Evolutionary conservation across 1,284 basidiomycete species (phyloP).

Genomic region (Cutaneotrichosporon daszewskae): DNA sequence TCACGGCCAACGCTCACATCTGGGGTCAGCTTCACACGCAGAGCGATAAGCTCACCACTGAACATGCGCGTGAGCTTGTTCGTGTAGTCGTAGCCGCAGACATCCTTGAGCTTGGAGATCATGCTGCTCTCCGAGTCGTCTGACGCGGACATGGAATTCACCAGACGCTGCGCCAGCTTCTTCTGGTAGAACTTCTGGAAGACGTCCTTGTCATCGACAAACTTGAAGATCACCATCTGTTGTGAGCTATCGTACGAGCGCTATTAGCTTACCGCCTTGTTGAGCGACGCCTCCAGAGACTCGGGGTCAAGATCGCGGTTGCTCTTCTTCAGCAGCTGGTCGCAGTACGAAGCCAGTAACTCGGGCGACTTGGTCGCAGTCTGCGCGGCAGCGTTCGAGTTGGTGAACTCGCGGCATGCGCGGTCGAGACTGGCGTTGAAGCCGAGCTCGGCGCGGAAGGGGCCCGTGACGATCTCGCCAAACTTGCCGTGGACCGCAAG

Average conservation of each 20-base stretch:
- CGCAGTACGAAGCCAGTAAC: constrained; percentile 87
- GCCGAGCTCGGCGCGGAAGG: constrained; percentile 89
- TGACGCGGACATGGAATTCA: constrained; percentile 86
- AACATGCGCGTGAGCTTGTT: constrained; percentile 99
- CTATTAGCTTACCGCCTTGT: constrained; percentile 94
- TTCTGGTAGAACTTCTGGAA: constrained; percentile 99
- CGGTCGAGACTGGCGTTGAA: constrained; percentile 91
- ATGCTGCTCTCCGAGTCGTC: constrained; percentile 97
- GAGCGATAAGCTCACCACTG: constrained; percentile 70
- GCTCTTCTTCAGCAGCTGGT: constrained; percentile 85
- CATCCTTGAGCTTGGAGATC: constrained; percentile 98
- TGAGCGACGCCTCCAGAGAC: constrained; percentile 81
- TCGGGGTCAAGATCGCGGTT: constrained; percentile 90
- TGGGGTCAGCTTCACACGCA: constrained; percentile 40
- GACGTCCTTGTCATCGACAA: constrained; percentile 98
- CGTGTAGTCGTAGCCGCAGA: constrained; percentile 97
- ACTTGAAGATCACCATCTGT: constrained; percentile 91
- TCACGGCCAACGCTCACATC: constrained; percentile 96
- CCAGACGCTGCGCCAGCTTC: constrained; percentile 90
- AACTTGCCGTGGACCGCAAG: constrained; percentile 90
- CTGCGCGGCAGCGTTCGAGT: constrained; percentile 85
- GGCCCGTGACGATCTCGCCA: constrained; percentile 79
- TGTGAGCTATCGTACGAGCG: constrained; percentile 90
- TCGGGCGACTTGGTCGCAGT: constrained; percentile 89
- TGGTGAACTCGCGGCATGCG: constrained; percentile 95